These are phyloP conservation scores for Massarina eburnea DNA, from an alignment of 2,329 filamentous ascomycete species.

Conservation along the genomic window DNA sequence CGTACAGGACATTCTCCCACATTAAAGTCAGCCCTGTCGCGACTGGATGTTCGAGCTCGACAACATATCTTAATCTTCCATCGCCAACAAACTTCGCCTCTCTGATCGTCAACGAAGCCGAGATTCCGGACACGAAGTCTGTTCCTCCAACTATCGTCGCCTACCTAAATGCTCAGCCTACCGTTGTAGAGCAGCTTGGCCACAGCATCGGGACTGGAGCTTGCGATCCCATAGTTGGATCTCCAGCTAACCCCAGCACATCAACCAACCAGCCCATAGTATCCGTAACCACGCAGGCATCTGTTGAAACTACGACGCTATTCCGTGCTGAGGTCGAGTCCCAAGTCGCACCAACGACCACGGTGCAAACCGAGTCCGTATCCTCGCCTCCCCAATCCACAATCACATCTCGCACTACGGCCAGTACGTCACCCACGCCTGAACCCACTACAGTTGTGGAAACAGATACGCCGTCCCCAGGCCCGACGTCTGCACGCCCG, in stretches of 20 bases:
- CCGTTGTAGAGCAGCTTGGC: conserved; percentile 33
- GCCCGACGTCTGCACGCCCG: not conserved
- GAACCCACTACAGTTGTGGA: conserved; percentile 1
- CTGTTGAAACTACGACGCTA: conserved; percentile 5
- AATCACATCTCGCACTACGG: not conserved
- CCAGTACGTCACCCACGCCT: not conserved
- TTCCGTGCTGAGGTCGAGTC: conserved; percentile 3
- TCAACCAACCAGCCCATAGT: conserved; percentile 11
- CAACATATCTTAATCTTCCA: conserved; percentile 20
- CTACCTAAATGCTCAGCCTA: conserved; percentile 34
- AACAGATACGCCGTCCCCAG: not conserved
- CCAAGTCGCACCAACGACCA: not conserved
- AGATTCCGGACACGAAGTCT: conserved; percentile 21
- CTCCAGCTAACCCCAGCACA: conserved; percentile 4
- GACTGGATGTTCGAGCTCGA: conserved; percentile 22
- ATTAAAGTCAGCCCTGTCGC: conserved; percentile 23
- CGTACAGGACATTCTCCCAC: conserved; percentile 33
- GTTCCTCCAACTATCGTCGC: conserved; percentile 31
- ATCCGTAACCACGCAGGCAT: conserved; percentile 5
- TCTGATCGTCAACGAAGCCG: conserved; percentile 22
- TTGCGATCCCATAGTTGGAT: conserved; percentile 35
- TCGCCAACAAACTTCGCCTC: conserved; percentile 28
- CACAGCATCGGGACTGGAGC: conserved; percentile 26
- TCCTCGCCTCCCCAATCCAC: not conserved
- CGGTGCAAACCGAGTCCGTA: conserved; percentile 1